Evolutionary conservation across 352 stramenopile genomes (phyloP).

Genomic region (Phytophthora hibernalis): DNA sequence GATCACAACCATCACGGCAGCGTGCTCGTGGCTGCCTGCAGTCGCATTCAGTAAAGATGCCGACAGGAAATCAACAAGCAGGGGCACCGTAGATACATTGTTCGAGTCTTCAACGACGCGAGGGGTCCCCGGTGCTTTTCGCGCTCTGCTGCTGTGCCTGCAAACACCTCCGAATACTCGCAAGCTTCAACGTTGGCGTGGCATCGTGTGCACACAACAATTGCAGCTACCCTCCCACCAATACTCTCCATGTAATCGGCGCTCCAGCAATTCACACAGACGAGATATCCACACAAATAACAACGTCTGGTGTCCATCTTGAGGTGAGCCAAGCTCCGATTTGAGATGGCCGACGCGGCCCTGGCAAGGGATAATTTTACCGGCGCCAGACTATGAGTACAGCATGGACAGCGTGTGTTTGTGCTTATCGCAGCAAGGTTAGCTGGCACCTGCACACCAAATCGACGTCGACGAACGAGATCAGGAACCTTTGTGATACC

Average conservation of each 20-base stretch:
- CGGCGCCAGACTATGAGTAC: slow-evolving; percentile 36
- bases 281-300: slow-evolving; percentile 28
- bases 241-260: slow-evolving; percentile 24
- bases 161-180: slow-evolving; percentile 34
- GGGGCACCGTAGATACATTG: slow-evolving; percentile 6
- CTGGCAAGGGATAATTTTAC: slow-evolving; percentile 22
- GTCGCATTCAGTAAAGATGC: slow-evolving; percentile 14
- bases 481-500: slow-evolving; percentile 36
- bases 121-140: slow-evolving; percentile 2
- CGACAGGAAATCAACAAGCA: slow-evolving; percentile 37
- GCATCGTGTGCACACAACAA: slow-evolving; percentile 47
- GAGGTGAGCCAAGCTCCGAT: slow-evolving; percentile 2
- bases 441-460: slow-evolving; percentile 46
- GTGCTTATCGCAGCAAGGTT: slow-evolving; percentile 10
- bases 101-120: slow-evolving; percentile 4
- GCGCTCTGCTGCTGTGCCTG: slow-evolving; percentile 5
- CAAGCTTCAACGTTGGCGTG: slow-evolving; percentile 44
- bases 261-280: slow-evolving; percentile 28
- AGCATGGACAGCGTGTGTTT: slow-evolving; percentile 54
- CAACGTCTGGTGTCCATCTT: slow-evolving; percentile 23
- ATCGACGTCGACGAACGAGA: slow-evolving; percentile 46
- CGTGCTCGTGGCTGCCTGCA: slow-evolving; percentile 23
- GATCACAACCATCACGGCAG: slow-evolving; percentile 13
- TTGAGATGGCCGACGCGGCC: slow-evolving; percentile 15
- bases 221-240: slow-evolving; percentile 19